phyloP scores from a whole-genome alignment of 148 eudicot genomes.

The Silene conica region DNA sequence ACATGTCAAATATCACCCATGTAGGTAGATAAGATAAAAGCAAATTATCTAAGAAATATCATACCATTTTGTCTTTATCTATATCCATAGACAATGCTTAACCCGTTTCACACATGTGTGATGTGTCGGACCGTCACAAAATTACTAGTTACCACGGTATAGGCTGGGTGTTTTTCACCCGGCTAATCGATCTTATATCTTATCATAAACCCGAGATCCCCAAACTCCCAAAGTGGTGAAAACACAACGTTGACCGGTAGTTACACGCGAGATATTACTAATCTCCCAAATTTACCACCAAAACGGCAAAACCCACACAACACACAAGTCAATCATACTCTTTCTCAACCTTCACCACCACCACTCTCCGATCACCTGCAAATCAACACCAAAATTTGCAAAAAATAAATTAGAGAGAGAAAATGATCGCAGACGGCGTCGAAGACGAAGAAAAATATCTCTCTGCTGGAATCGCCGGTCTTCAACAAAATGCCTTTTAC shows the following conservation, averaged over 20 bases:
- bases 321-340: slow-evolving; percentile 11
- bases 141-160: too few relatives aligned
- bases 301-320: neutral
- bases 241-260: neutral
- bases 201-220: neutral
- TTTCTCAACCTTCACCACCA: neutral
- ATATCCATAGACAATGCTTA: too few relatives aligned
- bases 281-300: neutral
- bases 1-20: too few relatives aligned
- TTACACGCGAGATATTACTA: neutral
- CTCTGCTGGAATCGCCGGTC: slow-evolving; percentile 81
- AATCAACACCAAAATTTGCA: too few relatives aligned
- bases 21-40: too few relatives aligned
- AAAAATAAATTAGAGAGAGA: slow-evolving; percentile 1
- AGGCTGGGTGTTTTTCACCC: too few relatives aligned
- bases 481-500: slow-evolving; percentile 89
- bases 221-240: neutral
- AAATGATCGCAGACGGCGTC: slow-evolving; percentile 63
- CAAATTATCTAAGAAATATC: too few relatives aligned
- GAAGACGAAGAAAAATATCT: slow-evolving; percentile 94
- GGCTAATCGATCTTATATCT: too few relatives aligned
- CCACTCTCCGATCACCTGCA: neutral
- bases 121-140: too few relatives aligned
- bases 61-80: too few relatives aligned
- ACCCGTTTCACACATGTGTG: too few relatives aligned